Conservation (phyloP, 2,329 filamentous ascomycete species). For the Apiospora koreana region DNA sequence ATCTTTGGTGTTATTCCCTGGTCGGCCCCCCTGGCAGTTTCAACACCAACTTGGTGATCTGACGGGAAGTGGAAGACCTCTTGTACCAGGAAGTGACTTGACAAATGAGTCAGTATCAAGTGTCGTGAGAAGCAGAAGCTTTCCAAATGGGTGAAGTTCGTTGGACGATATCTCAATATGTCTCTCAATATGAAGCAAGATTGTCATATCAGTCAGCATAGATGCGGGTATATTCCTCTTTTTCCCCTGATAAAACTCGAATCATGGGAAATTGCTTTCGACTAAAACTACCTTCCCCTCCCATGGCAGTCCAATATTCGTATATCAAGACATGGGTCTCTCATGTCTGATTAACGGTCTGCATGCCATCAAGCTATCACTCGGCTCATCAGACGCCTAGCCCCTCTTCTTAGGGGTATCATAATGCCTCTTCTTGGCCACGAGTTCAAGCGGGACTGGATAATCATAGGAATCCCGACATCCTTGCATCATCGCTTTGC, state of each 20-base stretch:
- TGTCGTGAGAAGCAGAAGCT: background rate
- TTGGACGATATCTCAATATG: background rate
- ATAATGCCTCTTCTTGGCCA: background rate
- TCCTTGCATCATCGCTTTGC: background rate
- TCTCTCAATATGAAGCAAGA: background rate
- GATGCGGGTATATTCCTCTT: background rate
- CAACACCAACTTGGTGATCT: background rate
- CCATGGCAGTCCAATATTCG: background rate
- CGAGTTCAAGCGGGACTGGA: background rate
- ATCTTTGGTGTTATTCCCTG: too few relatives aligned
- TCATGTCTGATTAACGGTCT: background rate
- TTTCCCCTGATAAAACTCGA: background rate
- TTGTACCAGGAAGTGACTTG: background rate
- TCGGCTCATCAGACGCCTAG: background rate
- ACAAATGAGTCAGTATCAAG: background rate
- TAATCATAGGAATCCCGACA: background rate
- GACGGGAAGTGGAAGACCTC: background rate
- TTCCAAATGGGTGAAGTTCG: background rate
- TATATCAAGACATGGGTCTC: background rate
- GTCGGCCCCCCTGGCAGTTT: background rate
- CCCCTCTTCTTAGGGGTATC: constrained; percentile 10
- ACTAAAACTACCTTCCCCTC: background rate
- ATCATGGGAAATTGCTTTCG: background rate
- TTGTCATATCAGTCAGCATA: background rate
- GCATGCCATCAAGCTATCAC: background rate